phyloP scores from a whole-genome alignment of 23 red algal genomes.

The Gracilaria domingensis region DNA sequence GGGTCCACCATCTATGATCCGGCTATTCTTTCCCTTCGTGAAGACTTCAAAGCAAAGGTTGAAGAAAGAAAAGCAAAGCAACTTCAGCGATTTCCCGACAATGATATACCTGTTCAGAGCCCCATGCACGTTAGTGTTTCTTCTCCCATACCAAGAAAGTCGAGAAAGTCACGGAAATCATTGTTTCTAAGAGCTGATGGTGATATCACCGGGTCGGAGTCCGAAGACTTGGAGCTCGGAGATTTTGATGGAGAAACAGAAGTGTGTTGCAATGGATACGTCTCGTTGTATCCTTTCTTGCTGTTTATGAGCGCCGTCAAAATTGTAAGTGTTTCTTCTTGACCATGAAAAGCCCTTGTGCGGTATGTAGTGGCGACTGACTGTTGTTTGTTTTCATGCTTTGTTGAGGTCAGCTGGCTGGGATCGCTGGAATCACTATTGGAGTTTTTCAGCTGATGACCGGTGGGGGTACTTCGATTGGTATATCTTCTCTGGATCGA shows the following conservation, averaged over 20 bases:
- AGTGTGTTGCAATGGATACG: conserved; percentile 44
- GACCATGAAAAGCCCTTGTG: neutral
- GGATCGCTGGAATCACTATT: conserved; percentile 9
- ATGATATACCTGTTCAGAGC: neutral
- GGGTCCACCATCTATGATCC: conserved; percentile 54
- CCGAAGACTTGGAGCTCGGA: neutral
- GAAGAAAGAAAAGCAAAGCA: conserved; percentile 30
- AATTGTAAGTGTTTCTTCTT: conserved; percentile 30
- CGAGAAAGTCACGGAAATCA: conserved; percentile 4
- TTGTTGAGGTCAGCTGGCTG: neutral
- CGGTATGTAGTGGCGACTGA: neutral
- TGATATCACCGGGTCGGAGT: neutral
- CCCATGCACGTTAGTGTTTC: conserved; percentile 44
- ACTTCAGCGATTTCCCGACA: conserved; percentile 1
- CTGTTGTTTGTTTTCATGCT: neutral
- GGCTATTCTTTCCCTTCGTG: conserved; percentile 36
- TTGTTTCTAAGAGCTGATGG: neutral
- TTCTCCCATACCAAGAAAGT: neutral
- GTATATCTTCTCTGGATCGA: conserved; percentile 4
- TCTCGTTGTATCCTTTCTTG: conserved; percentile 24
- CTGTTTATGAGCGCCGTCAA: conserved; percentile 28
- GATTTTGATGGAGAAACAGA: conserved; percentile 17
- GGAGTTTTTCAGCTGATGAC: conserved; percentile 3
- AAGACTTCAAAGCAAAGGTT: conserved; percentile 41
- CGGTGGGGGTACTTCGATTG: neutral